A percentile compares a stretch with the other conserved stretches of the same genome.
Evolutionary conservation across 805 yeast genomes (phyloP).

Genomic region (Candida loeiensis): DNA sequence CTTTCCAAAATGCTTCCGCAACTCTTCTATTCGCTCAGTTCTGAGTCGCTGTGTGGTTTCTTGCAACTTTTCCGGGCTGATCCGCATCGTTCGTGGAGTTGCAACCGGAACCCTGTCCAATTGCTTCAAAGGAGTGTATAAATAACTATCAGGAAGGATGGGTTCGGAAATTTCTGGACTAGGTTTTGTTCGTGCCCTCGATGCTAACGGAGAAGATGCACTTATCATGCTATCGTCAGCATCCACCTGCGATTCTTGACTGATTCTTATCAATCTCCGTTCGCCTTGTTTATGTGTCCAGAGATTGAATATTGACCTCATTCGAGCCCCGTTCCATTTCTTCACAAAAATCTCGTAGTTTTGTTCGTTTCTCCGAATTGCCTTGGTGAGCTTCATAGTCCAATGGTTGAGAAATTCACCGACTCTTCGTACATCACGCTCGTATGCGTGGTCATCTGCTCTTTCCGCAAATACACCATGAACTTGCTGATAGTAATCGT

Average conservation of each 20-base stretch:
- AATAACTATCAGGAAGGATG: constrained; percentile 18
- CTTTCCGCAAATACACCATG: constrained; percentile 23
- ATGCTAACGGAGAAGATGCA: constrained; percentile 13
- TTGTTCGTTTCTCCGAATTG: constrained; percentile 30
- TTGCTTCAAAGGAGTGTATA: constrained; percentile 34
- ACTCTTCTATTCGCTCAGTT: constrained; percentile 31
- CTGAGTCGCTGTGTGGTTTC: constrained; percentile 37
- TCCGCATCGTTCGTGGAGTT: constrained; percentile 24
- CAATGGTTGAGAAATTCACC: constrained; percentile 30
- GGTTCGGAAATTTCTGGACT: neutral
- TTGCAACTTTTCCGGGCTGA: constrained; percentile 36
- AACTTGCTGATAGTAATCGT: constrained; percentile 25
- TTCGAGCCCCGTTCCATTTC: constrained; percentile 28
- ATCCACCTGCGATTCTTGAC: constrained; percentile 11
- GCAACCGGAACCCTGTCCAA: constrained; percentile 12
- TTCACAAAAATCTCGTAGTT: constrained; percentile 31
- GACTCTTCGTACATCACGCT: constrained; percentile 24
- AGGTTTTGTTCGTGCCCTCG: neutral
- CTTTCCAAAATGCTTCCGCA: constrained; percentile 30
- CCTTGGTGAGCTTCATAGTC: constrained; percentile 35
- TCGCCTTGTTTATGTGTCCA: constrained; percentile 31
- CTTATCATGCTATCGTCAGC: constrained; percentile 22
- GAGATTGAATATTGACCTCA: constrained; percentile 32
- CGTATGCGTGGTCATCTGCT: constrained; percentile 28
- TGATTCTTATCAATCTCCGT: constrained; percentile 3